Conservation (phyloP, 768 basidiomycete species). For the Symmetrospora coprosmae region DNA sequence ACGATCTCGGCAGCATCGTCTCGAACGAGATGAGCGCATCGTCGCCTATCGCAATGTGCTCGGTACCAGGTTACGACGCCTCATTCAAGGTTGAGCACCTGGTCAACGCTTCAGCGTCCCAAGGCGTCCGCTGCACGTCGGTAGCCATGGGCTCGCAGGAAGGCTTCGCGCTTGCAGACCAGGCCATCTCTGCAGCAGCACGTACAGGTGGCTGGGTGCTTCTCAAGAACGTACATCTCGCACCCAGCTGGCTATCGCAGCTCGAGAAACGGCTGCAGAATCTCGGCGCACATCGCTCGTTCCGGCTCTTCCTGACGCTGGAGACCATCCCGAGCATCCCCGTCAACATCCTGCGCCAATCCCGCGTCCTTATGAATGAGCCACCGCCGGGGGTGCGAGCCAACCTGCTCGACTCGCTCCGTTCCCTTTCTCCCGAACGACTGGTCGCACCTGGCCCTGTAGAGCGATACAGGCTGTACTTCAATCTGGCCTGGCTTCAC, state of each 20-base stretch:
- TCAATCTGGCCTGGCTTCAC: conserved; percentile 98
- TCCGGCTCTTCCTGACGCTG: conserved; percentile 97
- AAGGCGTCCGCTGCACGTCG: conserved; percentile 58
- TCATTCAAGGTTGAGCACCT: conserved; percentile 86
- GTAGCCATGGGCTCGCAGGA: conserved; percentile 98
- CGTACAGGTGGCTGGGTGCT: conserved; percentile 92
- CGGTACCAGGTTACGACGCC: conserved; percentile 94
- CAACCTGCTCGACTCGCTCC: conserved; percentile 78
- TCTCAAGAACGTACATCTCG: conserved; percentile 80
- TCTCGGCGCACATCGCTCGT: conserved; percentile 69
- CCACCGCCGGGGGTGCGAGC: conserved; percentile 94
- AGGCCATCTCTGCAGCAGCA: conserved; percentile 82
- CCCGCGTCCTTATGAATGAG: conserved; percentile 95
- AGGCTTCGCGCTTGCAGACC: conserved; percentile 89
- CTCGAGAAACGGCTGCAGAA: conserved; percentile 93
- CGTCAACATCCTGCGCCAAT: conserved; percentile 90
- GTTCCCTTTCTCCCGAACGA: conserved; percentile 54
- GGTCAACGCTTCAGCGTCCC: conserved; percentile 42
- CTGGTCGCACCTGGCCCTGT: conserved; percentile 64
- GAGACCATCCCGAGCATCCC: conserved; percentile 89
- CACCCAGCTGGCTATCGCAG: conserved; percentile 86
- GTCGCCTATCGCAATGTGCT: conserved; percentile 76
- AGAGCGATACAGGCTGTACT: conserved; percentile 84
- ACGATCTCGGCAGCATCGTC: conserved; percentile 65
- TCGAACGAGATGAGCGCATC: conserved; percentile 59